phyloP scores from a whole-genome alignment of 257 asterid genomes.

The Perilla frutescens region DNA sequence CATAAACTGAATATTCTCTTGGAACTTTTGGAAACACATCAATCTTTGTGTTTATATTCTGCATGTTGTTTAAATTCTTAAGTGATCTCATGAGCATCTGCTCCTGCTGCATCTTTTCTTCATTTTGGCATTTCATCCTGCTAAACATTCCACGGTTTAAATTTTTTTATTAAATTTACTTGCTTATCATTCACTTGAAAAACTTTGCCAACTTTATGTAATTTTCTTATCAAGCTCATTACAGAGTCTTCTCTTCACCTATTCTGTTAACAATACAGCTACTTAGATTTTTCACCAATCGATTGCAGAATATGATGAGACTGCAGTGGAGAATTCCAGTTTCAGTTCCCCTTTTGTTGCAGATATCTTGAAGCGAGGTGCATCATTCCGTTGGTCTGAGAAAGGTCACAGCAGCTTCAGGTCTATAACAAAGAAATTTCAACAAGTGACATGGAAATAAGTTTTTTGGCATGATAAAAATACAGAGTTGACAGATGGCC shows the following conservation, averaged over 20 bases:
- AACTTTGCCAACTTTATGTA: neutral
- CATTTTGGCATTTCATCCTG: neutral
- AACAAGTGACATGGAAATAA: slow-evolving; percentile 69
- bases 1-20: neutral
- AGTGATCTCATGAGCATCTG: neutral
- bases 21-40: neutral
- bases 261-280: neutral
- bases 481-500: neutral
- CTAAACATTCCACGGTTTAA: neutral
- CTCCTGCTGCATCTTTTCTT: neutral
- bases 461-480: slow-evolving; percentile 19
- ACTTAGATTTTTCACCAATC: slow-evolving; percentile 18
- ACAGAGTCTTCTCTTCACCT: neutral
- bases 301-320: slow-evolving; percentile 74
- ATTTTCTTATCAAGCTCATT: neutral
- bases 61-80: neutral
- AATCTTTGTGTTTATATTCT: neutral
- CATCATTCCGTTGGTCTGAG: slow-evolving; percentile 81
- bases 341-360: slow-evolving; percentile 72
- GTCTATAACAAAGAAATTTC: slow-evolving; percentile 76
- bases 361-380: slow-evolving; percentile 62
- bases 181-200: neutral
- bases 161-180: neutral
- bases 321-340: slow-evolving; percentile 50
- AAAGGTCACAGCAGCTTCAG: slow-evolving; percentile 82